phyloP scores from a whole-genome alignment of 805 yeast species.

The Tetrapisispora fleetii region DNA sequence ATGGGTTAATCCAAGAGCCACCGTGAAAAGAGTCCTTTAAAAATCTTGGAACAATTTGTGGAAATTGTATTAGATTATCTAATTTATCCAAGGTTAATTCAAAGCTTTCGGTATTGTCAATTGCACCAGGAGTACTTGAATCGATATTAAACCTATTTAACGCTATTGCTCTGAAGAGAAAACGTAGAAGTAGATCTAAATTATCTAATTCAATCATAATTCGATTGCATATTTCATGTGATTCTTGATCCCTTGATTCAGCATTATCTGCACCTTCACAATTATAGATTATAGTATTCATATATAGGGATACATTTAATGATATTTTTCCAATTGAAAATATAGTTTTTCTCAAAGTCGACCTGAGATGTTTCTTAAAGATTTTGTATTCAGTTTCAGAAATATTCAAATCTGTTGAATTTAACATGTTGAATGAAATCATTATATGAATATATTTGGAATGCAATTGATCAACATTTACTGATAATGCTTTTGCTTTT shows the following conservation, averaged over 20 bases:
- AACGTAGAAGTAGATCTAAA: background rate
- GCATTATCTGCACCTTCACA: background rate
- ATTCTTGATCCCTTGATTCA: background rate
- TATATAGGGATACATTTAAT: background rate
- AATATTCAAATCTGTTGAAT: background rate
- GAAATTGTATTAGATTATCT: slow-evolving; percentile 28
- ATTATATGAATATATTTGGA: slow-evolving; percentile 1
- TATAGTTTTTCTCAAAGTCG: background rate
- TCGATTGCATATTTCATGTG: background rate
- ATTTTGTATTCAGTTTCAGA: background rate
- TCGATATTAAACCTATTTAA: background rate
- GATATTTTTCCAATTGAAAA: background rate
- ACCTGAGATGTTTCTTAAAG: background rate
- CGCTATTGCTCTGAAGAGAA: background rate
- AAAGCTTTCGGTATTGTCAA: background rate
- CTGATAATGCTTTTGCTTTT: slow-evolving; percentile 32
- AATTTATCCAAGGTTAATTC: background rate
- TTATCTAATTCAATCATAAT: background rate
- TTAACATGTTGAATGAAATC: slow-evolving; percentile 1
- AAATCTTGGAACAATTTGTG: slow-evolving; percentile 64
- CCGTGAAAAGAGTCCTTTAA: slow-evolving; percentile 58
- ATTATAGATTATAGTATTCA: background rate
- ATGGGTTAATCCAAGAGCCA: slow-evolving; percentile 72
- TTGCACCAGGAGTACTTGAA: background rate
- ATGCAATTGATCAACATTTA: background rate